Conservation (phyloP, 768 basidiomycete genomes). For the Paxillus rubicundulus region DNA sequence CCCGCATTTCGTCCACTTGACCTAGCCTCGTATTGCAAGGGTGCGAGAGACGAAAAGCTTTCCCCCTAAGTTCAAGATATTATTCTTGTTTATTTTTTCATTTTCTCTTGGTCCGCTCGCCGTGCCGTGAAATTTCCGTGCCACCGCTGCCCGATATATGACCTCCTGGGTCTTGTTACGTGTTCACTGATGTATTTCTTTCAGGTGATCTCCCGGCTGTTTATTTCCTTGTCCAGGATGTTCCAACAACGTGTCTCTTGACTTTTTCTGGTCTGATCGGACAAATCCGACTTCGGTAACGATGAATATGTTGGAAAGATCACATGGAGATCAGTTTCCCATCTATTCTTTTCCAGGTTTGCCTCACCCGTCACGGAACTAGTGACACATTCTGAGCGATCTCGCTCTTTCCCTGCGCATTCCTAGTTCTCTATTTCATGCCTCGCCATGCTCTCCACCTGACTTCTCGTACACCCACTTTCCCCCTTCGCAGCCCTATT, state of each 20-base stretch:
- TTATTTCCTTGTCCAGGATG: background rate
- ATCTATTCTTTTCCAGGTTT: constrained; percentile 43
- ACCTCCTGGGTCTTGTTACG: constrained; percentile 6
- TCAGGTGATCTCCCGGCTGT: constrained; percentile 9
- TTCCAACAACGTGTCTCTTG: constrained; percentile 5
- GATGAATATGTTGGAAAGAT: constrained; percentile 13
- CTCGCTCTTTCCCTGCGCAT: constrained; percentile 37
- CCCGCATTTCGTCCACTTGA: constrained; percentile 13
- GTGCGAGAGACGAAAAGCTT: background rate
- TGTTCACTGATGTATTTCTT: constrained; percentile 5
- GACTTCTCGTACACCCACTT: constrained; percentile 33
- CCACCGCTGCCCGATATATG: background rate
- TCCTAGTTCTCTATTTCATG: constrained; percentile 39
- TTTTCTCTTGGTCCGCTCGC: background rate
- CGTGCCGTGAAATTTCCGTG: background rate
- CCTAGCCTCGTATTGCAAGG: background rate
- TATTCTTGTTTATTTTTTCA: background rate
- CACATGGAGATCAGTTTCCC: constrained; percentile 29
- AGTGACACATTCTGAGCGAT: constrained; percentile 49
- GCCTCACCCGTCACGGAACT: constrained; percentile 43
- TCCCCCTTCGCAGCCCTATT: constrained; percentile 13
- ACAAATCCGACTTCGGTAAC: constrained; percentile 27
- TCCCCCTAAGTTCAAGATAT: background rate
- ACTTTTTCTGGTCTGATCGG: constrained; percentile 19
- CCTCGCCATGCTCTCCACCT: constrained; percentile 55